Base-by-base conservation (phyloP, 441 rosid genomes). In the Populus hybrid region DNA sequence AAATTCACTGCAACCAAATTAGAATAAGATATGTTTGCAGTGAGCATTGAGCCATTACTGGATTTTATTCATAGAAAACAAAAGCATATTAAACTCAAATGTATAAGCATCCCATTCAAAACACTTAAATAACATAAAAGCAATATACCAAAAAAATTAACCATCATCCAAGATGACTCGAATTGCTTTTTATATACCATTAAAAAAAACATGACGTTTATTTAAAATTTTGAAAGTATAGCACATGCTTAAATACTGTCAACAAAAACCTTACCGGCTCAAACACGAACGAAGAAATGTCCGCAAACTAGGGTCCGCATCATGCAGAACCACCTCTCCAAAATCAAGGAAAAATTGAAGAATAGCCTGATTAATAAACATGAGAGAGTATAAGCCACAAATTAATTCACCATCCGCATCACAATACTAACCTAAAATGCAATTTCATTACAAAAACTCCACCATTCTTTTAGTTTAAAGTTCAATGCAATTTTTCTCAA, bases 261-360 rank as follows among this genome's bases (percentile, higher is more conserved):
- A 53, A 18, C 61, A 18, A 18, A 53, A 16, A 16, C 21, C n/a
- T 18, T 53, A 96, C 99, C 98, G 91, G 90, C 98, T 93, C 89
- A 96, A 90, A 87, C 98, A 29, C 3, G 31, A 3, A 29, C 31
- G 31, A 29, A 29, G 31, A 29, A 29, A 29, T 29, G 31, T 29
- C 31, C 31, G 31, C 31, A 29, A 29, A 82, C 91, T 93, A 20
- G 97, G 93, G 85, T 96, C 98, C 83, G 98, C 94, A 87, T 96
- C 98, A 79, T 93, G 98, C 33, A 96, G 85, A 81, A 92, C 98
- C 75, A 88, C 73, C 69, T 96, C 99, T n/a, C 99, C 98, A 59
- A 90, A 94, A 83, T 90, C 97, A 71, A 95, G 93, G 83, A 84
- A 94, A 87, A 92, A 91, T 74, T 90, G 97, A 83, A 95, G 92